Conservation (phyloP, 495 filamentous ascomycete genomes). For the Lophiotrema nucula region DNA sequence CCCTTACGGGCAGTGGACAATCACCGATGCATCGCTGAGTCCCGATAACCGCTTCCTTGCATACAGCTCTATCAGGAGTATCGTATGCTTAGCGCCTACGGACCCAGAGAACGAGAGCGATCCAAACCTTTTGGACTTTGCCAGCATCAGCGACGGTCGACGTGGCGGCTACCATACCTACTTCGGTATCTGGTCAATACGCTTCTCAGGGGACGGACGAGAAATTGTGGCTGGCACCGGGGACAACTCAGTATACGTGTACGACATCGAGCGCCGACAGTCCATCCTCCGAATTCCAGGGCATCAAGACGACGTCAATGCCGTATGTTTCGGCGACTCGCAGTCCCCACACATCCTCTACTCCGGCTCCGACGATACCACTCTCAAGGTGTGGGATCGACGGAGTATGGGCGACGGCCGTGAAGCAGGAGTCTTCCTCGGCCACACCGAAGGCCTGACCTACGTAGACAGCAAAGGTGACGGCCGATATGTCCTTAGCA, state of each 20-base stretch:
- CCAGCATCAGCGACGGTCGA: constrained; percentile 48
- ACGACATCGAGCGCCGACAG: constrained; percentile 79
- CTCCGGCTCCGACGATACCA: constrained; percentile 92
- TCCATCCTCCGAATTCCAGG: constrained; percentile 72
- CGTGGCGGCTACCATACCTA: constrained; percentile 38
- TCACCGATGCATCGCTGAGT: constrained; percentile 89
- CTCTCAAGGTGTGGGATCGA: constrained; percentile 95
- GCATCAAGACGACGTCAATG: constrained; percentile 89
- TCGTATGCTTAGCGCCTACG: constrained; percentile 82
- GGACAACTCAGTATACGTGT: constrained; percentile 78
- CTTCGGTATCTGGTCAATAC: constrained; percentile 74
- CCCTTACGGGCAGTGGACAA: constrained; percentile 87
- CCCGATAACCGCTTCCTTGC: constrained; percentile 90
- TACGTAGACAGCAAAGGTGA: constrained; percentile 97
- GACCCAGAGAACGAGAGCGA: constrained; percentile 77
- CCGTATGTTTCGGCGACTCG: constrained; percentile 90
- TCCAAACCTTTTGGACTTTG: constrained; percentile 72
- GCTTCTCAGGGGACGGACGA: constrained; percentile 89
- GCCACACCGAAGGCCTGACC: constrained; percentile 90
- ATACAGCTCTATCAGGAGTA: constrained; percentile 78
- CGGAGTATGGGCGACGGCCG: constrained; percentile 83
- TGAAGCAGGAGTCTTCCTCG: constrained; percentile 87
- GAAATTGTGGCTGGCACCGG: constrained; percentile 88
- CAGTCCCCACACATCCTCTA: constrained; percentile 92
- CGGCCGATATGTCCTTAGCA: constrained; percentile 89